Evolutionary conservation across 225 moss, liverwort and hornwort species (phyloP).

Genomic region (Rhytidiadelphus loreus): DNA sequence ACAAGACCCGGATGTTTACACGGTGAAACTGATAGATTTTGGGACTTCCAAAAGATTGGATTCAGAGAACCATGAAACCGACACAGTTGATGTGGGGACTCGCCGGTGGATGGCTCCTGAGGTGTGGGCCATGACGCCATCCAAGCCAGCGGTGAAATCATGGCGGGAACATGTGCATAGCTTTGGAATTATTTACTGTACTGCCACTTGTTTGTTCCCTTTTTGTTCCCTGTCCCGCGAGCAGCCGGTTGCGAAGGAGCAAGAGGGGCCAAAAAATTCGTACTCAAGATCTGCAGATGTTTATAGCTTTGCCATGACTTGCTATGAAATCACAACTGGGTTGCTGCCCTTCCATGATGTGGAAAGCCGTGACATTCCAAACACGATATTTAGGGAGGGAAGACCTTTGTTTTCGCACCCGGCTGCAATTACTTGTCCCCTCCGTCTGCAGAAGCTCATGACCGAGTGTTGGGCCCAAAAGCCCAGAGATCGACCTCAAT

Average conservation of each 20-base stretch:
- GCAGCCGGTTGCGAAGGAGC: neutral
- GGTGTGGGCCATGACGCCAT: neutral
- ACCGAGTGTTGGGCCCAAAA: neutral
- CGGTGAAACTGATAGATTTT: neutral
- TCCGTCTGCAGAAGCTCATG: neutral
- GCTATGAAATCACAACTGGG: neutral
- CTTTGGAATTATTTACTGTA: too few species aligned
- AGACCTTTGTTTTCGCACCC: neutral
- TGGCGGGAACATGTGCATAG: neutral
- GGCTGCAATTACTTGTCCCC: neutral
- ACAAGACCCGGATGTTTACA: neutral
- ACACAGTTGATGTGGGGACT: neutral
- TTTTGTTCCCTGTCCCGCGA: too few species aligned
- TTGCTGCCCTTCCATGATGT: neutral
- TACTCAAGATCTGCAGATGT: neutral
- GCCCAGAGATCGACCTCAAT: neutral
- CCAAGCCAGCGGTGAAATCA: neutral
- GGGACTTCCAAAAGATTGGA: neutral
- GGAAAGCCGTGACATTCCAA: neutral
- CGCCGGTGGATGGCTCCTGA: neutral
- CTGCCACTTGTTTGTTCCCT: neutral
- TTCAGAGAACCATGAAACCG: neutral
- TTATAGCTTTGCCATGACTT: neutral
- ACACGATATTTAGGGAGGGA: neutral
- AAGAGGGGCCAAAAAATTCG: too few species aligned